phyloP scores from a whole-genome alignment of 768 basidiomycete species.

The Rhodotorula babjevae region DNA sequence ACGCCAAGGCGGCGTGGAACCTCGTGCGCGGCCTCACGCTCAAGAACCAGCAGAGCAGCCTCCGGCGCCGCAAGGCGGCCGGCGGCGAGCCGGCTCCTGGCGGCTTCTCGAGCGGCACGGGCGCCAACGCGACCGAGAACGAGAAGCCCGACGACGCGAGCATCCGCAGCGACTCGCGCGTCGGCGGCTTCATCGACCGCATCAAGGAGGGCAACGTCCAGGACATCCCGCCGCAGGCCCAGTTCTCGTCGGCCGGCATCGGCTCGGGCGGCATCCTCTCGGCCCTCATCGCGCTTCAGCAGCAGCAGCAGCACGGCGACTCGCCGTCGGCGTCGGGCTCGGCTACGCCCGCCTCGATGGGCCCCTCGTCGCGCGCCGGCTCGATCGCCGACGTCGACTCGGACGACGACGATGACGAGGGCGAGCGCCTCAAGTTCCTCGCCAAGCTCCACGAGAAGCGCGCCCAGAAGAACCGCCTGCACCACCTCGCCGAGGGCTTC shows the following conservation, averaged over 20 bases:
- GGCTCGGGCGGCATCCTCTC: slow-evolving; percentile 60
- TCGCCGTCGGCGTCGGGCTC: slow-evolving; percentile 14
- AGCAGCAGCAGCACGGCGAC: slow-evolving; percentile 46
- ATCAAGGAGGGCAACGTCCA: slow-evolving; percentile 36
- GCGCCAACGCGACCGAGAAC: slow-evolving; percentile 1
- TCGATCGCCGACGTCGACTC: slow-evolving; percentile 38
- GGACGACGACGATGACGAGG: slow-evolving; percentile 42
- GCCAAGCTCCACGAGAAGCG: slow-evolving; percentile 41
- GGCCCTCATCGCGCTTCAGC: slow-evolving; percentile 63
- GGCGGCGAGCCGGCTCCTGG: slow-evolving; percentile 11
- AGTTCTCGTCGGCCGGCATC: slow-evolving; percentile 7
- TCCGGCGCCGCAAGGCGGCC: background rate
- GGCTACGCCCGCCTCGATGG: slow-evolving; percentile 42
- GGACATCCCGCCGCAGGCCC: slow-evolving; percentile 27
- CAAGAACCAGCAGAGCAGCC: background rate
- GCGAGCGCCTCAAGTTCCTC: slow-evolving; percentile 36
- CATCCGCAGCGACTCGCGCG: slow-evolving; percentile 8
- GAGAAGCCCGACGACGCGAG: slow-evolving; percentile 4
- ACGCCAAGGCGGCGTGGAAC: slow-evolving; percentile 36
- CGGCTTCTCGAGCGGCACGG: slow-evolving; percentile 23
- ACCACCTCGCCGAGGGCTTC: slow-evolving; percentile 12
- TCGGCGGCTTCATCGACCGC: slow-evolving; percentile 29
- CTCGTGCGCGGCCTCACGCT: slow-evolving; percentile 27
- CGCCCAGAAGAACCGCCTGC: slow-evolving; percentile 19
- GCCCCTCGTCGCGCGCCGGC: slow-evolving; percentile 44